A percentile compares a stretch with the other conserved stretches of the same genome.
Evolutionary conservation across 2,329 filamentous ascomycete species (phyloP).

Genomic region (Penicillium griseofulvum): DNA sequence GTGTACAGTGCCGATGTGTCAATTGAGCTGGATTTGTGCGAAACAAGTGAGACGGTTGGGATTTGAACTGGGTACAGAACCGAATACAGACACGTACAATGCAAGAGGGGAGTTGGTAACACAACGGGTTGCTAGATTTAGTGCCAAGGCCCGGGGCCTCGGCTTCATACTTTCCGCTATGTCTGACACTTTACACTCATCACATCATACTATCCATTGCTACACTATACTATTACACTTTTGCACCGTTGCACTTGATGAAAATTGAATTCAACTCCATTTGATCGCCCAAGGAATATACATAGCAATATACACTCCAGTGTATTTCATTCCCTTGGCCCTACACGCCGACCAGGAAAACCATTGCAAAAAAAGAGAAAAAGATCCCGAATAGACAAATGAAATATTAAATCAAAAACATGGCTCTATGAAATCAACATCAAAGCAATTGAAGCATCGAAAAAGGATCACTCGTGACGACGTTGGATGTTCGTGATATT

Average conservation of each 20-base stretch:
- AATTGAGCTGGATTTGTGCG: not conserved
- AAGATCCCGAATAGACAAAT: not conserved
- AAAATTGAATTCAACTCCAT: not conserved
- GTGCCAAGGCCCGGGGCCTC: conserved; percentile 22
- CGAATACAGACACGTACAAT: not conserved
- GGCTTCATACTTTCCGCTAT: conserved; percentile 9
- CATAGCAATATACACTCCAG: conserved; percentile 11
- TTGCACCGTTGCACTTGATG: not conserved
- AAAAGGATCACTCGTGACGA: conserved; percentile 5
- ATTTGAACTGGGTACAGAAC: not conserved
- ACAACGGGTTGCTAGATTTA: conserved; percentile 2
- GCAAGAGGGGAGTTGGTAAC: not conserved
- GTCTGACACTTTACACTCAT: not conserved
- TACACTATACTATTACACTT: not conserved
- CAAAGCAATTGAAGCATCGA: not conserved
- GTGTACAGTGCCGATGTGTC: not conserved
- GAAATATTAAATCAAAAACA: conserved; percentile 8
- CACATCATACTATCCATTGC: not conserved
- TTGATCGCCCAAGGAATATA: not conserved
- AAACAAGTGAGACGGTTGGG: not conserved
- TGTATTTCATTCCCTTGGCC: conserved; percentile 12
- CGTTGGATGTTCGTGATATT: conserved; percentile 17
- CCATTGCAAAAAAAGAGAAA: not conserved
- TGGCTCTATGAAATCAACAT: conserved; percentile 7
- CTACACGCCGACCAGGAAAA: not conserved